Evolutionary conservation across 2,329 filamentous ascomycete genomes (phyloP).

Genomic region (Paraphoma chrysanthemicola): DNA sequence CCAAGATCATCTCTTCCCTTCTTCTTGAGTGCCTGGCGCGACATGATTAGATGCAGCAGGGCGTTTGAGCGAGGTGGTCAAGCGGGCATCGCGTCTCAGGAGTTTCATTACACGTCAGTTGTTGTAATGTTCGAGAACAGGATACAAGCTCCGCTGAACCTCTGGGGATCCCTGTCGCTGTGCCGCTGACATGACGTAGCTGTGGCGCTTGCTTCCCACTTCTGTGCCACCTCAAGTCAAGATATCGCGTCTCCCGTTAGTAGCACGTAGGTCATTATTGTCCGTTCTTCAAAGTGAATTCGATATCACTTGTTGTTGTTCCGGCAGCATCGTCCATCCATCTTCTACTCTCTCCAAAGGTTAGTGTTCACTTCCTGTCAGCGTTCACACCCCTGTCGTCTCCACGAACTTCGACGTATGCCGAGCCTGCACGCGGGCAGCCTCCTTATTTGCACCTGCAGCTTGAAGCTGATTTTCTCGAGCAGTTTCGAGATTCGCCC

Average conservation of each 20-base stretch:
- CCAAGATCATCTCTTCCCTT: conserved; percentile 47
- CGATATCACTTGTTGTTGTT: neutral
- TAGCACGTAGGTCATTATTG: conserved; percentile 17
- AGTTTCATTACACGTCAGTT: conserved; percentile 25
- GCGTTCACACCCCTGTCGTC: conserved; percentile 6
- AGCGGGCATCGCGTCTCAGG: conserved; percentile 1
- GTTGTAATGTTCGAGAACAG: conserved; percentile 30
- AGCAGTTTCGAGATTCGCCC: neutral
- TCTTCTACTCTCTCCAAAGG: conserved; percentile 7
- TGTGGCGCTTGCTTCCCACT: conserved; percentile 43
- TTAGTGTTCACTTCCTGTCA: conserved; percentile 15
- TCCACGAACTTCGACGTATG: conserved; percentile 12
- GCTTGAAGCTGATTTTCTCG: conserved; percentile 5
- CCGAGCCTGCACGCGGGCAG: conserved; percentile 29
- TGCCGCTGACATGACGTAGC: conserved; percentile 40
- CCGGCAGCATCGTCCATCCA: neutral
- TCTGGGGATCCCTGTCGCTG: conserved; percentile 24
- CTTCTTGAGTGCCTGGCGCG: conserved; percentile 33
- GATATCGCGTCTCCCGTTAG: conserved; percentile 24
- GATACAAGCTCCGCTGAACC: conserved; percentile 32
- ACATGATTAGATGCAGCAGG: conserved; percentile 15
- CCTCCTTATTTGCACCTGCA: neutral
- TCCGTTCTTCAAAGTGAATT: neutral
- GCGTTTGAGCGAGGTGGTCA: conserved; percentile 9
- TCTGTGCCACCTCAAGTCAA: conserved; percentile 30